These are phyloP conservation scores for Hymenotorrendiella dingleyae DNA, from an alignment of 2,329 filamentous ascomycete species.

Conservation along the genomic window DNA sequence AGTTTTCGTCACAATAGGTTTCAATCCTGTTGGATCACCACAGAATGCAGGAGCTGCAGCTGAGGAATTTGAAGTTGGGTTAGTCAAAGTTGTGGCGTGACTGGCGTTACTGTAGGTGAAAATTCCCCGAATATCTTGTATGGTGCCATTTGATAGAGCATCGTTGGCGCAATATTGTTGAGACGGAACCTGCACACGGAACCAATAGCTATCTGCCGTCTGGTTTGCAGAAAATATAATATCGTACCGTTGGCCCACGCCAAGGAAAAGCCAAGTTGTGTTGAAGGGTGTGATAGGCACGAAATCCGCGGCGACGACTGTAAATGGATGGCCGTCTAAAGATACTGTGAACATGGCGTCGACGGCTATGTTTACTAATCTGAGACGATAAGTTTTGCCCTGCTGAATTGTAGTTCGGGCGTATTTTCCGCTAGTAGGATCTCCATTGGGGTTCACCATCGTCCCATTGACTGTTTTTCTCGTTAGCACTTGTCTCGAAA, in stretches of 20 bases:
- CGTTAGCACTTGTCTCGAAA: too few species aligned
- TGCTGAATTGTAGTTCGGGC: conserved; percentile 19
- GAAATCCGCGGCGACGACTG: conserved; percentile 56
- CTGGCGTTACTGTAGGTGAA: neutral
- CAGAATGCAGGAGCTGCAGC: conserved; percentile 14
- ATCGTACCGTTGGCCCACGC: conserved; percentile 44
- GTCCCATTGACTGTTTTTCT: conserved; percentile 19
- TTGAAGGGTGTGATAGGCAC: conserved; percentile 56
- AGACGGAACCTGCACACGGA: conserved; percentile 40
- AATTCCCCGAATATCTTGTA: conserved; percentile 1
- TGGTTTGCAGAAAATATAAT: conserved; percentile 41
- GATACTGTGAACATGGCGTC: conserved; percentile 36
- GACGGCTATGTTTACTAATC: conserved; percentile 41
- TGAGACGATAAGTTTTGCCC: conserved; percentile 38
- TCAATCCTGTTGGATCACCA: neutral
- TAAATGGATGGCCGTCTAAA: conserved; percentile 48
- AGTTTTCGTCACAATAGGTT: neutral
- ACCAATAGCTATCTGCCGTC: conserved; percentile 38
- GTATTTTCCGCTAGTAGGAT: conserved; percentile 19
- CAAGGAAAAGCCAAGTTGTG: conserved; percentile 51
- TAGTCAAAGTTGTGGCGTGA: neutral
- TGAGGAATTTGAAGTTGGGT: neutral
- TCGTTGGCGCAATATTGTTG: neutral
- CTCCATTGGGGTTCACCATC: conserved; percentile 2
- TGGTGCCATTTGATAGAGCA: neutral